Percentiles rank a stretch among this genome's conserved stretches.
Evolutionary conservation across 768 basidiomycete species (phyloP).

Genomic region (Russula olivacea): DNA sequence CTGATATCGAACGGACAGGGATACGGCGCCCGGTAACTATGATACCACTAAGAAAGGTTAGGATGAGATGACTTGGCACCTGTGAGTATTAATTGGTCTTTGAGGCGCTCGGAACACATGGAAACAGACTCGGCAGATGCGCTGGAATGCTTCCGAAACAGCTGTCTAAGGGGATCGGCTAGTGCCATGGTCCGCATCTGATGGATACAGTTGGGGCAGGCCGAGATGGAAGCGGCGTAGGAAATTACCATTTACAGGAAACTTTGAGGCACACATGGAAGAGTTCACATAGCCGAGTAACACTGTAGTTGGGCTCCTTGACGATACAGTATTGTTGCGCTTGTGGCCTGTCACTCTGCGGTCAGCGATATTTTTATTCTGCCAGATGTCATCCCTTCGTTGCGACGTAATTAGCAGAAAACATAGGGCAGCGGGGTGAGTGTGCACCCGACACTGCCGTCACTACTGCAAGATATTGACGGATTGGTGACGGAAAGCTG

Average conservation of each 20-base stretch:
- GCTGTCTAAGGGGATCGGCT: slow-evolving; percentile 1
- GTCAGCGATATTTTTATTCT: neutral
- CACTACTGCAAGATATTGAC: neutral
- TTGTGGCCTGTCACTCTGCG: neutral
- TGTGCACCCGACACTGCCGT: slow-evolving; percentile 15
- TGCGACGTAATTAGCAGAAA: slow-evolving; percentile 6
- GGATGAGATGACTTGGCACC: slow-evolving; percentile 11
- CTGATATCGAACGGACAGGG: neutral
- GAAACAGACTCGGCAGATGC: neutral
- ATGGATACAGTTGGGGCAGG: slow-evolving; percentile 8
- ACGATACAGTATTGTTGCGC: slow-evolving; percentile 10
- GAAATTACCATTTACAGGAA: slow-evolving; percentile 9
- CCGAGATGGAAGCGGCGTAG: slow-evolving; percentile 13
- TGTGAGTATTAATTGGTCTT: slow-evolving; percentile 5
- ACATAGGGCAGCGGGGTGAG: neutral
- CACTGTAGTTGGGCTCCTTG: neutral
- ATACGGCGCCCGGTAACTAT: slow-evolving; percentile 20
- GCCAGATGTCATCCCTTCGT: slow-evolving; percentile 1
- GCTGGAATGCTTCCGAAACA: neutral
- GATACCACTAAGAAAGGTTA: slow-evolving; percentile 13
- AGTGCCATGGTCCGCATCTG: slow-evolving; percentile 5
- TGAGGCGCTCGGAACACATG: slow-evolving; percentile 18
- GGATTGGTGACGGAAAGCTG: slow-evolving; percentile 13
- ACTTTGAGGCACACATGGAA: slow-evolving; percentile 12
- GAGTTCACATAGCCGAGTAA: neutral